Evolutionary conservation across 2,329 filamentous ascomycete species (phyloP).

Genomic region (Fusarium ambrosium): DNA sequence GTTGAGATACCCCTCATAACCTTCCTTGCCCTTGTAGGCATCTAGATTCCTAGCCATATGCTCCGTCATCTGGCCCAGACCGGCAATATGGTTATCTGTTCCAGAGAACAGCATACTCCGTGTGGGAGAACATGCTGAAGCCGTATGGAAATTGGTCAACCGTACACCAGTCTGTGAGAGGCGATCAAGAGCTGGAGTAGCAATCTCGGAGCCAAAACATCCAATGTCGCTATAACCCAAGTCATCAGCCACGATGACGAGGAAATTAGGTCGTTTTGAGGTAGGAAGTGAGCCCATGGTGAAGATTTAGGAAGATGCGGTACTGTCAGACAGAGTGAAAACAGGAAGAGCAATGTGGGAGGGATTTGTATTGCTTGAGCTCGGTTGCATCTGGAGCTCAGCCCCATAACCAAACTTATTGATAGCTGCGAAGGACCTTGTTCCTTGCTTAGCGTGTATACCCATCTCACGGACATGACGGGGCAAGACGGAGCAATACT

Average conservation of each 20-base stretch:
- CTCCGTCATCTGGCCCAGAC: slow-evolving; percentile 68
- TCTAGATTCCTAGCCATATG: slow-evolving; percentile 17
- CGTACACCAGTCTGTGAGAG: slow-evolving; percentile 62
- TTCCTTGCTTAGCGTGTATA: background rate
- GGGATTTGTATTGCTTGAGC: background rate
- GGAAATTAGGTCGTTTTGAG: slow-evolving; percentile 42
- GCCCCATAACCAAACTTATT: background rate
- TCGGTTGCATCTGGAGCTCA: background rate
- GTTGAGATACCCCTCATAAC: background rate
- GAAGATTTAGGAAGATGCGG: background rate
- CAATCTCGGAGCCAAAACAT: slow-evolving; percentile 68
- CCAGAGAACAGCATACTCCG: slow-evolving; percentile 72
- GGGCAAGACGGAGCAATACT: background rate
- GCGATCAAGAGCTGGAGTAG: slow-evolving; percentile 68
- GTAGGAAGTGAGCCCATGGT: slow-evolving; percentile 5
- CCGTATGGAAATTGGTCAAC: slow-evolving; percentile 71
- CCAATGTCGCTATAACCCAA: slow-evolving; percentile 45
- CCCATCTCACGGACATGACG: background rate
- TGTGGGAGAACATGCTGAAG: slow-evolving; percentile 70
- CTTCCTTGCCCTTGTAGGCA: slow-evolving; percentile 6
- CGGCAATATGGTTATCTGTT: slow-evolving; percentile 68
- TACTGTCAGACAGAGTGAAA: background rate
- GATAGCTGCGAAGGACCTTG: background rate
- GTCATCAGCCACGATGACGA: slow-evolving; percentile 48
- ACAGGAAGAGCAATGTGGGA: background rate